Conservation (phyloP, 192 early-diverging fungal species). For the Cladochytrium replicatum region DNA sequence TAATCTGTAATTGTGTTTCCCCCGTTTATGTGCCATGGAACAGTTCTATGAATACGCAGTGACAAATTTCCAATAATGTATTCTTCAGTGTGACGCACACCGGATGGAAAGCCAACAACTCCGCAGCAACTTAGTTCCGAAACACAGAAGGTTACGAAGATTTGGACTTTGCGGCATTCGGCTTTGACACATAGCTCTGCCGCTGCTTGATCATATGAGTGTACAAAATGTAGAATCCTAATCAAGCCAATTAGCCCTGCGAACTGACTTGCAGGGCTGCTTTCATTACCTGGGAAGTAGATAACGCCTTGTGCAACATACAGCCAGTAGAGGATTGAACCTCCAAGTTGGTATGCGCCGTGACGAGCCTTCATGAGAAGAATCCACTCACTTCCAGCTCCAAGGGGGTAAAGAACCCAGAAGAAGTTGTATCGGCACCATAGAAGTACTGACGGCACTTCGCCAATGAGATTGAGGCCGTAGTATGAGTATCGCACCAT, state of each 20-base stretch:
- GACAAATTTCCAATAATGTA: too few relatives aligned
- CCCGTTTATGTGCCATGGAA: too few relatives aligned
- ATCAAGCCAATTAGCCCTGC: neutral
- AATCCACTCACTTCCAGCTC: constrained; percentile 73
- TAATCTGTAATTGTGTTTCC: too few relatives aligned
- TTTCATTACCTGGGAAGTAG: constrained; percentile 60
- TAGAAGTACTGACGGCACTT: constrained; percentile 41
- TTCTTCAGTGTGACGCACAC: too few relatives aligned
- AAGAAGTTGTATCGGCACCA: constrained; percentile 92
- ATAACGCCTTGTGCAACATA: constrained; percentile 45
- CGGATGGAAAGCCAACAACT: too few relatives aligned
- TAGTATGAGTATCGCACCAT: constrained; percentile 89
- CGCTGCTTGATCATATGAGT: constrained; percentile 88
- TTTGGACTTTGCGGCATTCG: too few relatives aligned
- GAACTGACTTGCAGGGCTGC: neutral
- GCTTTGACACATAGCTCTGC: constrained; percentile 63
- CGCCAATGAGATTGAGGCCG: constrained; percentile 55
- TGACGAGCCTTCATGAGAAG: too few relatives aligned
- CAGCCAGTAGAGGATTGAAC: constrained; percentile 43
- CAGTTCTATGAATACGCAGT: too few relatives aligned
- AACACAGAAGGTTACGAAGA: too few relatives aligned
- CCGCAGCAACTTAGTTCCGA: too few relatives aligned
- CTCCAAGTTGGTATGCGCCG: too few relatives aligned
- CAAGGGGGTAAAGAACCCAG: constrained; percentile 83
- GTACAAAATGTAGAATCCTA: constrained; percentile 78